These are phyloP conservation scores for Arthrinium puccinioides DNA, from an alignment of 2,329 filamentous ascomycete genomes.

Conservation along the genomic window DNA sequence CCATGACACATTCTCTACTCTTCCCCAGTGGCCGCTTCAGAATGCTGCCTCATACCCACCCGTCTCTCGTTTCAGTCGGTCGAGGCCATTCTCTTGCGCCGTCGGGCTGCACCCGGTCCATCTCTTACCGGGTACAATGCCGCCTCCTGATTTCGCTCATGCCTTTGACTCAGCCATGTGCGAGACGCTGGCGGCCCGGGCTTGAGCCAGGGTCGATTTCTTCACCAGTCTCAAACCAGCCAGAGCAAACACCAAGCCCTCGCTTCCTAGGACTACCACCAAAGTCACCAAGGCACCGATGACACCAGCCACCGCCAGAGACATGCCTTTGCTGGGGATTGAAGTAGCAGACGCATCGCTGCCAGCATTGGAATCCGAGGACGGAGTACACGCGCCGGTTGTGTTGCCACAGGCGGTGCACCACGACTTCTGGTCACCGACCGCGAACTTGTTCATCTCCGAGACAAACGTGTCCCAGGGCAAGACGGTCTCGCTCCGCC, in stretches of 20 bases:
- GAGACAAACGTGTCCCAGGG: conserved; percentile 62
- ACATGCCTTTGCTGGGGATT: conserved; percentile 40
- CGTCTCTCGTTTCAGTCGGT: too few species aligned
- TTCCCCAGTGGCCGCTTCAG: too few species aligned
- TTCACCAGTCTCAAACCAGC: conserved; percentile 40
- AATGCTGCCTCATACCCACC: too few species aligned
- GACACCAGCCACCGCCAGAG: conserved; percentile 68
- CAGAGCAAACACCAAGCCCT: conserved; percentile 34
- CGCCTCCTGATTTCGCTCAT: too few species aligned
- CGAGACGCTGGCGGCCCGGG: conserved; percentile 1
- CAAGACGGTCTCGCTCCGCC: conserved; percentile 45
- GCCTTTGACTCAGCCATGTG: too few species aligned
- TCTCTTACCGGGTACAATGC: too few species aligned
- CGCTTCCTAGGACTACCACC: conserved; percentile 37
- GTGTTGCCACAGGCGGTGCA: conserved; percentile 69
- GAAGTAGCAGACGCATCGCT: conserved; percentile 15
- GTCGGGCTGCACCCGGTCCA: too few species aligned
- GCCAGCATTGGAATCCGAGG: conserved; percentile 17
- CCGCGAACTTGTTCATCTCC: conserved; percentile 58
- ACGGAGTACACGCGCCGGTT: conserved; percentile 55
- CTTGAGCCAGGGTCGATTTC: conserved; percentile 30
- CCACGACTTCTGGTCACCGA: conserved; percentile 61
- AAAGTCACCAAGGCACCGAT: conserved; percentile 66
- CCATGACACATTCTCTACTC: too few species aligned
- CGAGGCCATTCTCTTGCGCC: too few species aligned